phyloP scores from a whole-genome alignment of 2,329 filamentous ascomycete genomes.

The Xylaria sp. region DNA sequence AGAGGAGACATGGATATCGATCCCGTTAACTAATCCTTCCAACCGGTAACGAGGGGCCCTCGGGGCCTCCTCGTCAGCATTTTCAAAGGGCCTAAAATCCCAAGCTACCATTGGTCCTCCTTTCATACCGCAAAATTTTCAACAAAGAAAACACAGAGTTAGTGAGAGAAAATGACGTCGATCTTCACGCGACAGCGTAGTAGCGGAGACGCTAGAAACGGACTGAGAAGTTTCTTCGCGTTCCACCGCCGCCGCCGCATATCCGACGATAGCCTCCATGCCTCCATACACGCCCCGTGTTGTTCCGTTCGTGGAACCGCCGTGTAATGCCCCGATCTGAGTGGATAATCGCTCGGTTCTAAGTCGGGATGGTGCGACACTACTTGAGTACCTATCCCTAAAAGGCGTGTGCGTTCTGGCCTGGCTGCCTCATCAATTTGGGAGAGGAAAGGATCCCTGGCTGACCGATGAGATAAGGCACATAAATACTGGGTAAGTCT shows the following conservation, averaged over 20 bases:
- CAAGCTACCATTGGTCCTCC: constrained; percentile 11
- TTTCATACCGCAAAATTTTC: constrained; percentile 24
- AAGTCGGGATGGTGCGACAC: not conserved
- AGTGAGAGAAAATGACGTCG: constrained; percentile 24
- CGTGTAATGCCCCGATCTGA: constrained; percentile 18
- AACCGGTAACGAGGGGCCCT: not conserved
- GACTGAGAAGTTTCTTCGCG: not conserved
- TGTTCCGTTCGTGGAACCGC: not conserved
- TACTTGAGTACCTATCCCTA: too few species aligned
- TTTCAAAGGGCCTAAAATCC: not conserved
- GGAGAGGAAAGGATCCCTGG: not conserved
- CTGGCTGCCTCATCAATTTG: not conserved
- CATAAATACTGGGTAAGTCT: not conserved
- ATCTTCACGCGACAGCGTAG: constrained; percentile 10
- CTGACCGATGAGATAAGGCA: not conserved
- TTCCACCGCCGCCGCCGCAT: constrained; percentile 27
- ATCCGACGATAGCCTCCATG: constrained; percentile 15
- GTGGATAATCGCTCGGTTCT: constrained; percentile 13
- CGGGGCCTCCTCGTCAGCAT: not conserved
- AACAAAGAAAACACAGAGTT: constrained; percentile 2
- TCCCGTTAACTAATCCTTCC: not conserved
- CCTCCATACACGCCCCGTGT: constrained; percentile 10
- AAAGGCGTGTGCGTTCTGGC: too few species aligned
- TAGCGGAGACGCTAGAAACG: constrained; percentile 12
- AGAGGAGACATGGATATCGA: constrained; percentile 7